Evolutionary conservation across 1,284 basidiomycete species (phyloP).

Genomic region (Polyporus tsugae): DNA sequence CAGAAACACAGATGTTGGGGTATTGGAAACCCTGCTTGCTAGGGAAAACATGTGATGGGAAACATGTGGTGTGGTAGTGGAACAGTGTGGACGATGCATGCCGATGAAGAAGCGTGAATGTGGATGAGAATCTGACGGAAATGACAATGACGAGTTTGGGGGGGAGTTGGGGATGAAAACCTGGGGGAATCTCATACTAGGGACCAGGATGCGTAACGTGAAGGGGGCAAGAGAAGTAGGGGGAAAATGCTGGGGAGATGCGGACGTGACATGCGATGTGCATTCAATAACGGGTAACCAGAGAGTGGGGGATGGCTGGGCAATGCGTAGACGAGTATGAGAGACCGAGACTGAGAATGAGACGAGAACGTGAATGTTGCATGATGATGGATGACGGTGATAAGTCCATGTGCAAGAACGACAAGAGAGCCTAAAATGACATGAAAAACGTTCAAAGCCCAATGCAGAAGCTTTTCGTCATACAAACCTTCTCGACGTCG

Average conservation of each 20-base stretch:
- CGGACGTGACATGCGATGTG: slow-evolving; percentile 12
- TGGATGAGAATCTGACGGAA: slow-evolving; percentile 12
- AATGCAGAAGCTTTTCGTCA: slow-evolving; percentile 37
- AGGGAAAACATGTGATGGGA: slow-evolving; percentile 26
- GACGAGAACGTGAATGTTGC: slow-evolving; percentile 23
- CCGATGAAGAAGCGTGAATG: slow-evolving; percentile 21
- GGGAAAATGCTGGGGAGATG: slow-evolving; percentile 14
- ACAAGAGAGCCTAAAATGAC: slow-evolving; percentile 34
- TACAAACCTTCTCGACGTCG: slow-evolving; percentile 31
- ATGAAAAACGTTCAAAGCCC: slow-evolving; percentile 30
- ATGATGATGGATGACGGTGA: slow-evolving; percentile 38
- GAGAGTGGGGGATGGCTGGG: slow-evolving; percentile 5
- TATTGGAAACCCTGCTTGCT: slow-evolving; percentile 29
- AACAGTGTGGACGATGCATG: slow-evolving; percentile 31
- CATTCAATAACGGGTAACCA: slow-evolving; percentile 6
- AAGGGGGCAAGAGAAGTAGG: slow-evolving; percentile 3
- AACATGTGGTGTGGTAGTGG: slow-evolving; percentile 23
- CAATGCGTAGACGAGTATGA: slow-evolving; percentile 10
- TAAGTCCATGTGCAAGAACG: slow-evolving; percentile 40
- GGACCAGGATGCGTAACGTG: slow-evolving; percentile 2
- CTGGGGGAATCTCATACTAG: slow-evolving; percentile 12
- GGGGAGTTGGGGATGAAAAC: not conserved
- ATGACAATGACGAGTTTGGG: not conserved
- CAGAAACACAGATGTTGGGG: slow-evolving; percentile 13
- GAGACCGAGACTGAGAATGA: slow-evolving; percentile 24